phyloP scores from a whole-genome alignment of 495 filamentous ascomycete genomes.

The Tricharina praecox region DNA sequence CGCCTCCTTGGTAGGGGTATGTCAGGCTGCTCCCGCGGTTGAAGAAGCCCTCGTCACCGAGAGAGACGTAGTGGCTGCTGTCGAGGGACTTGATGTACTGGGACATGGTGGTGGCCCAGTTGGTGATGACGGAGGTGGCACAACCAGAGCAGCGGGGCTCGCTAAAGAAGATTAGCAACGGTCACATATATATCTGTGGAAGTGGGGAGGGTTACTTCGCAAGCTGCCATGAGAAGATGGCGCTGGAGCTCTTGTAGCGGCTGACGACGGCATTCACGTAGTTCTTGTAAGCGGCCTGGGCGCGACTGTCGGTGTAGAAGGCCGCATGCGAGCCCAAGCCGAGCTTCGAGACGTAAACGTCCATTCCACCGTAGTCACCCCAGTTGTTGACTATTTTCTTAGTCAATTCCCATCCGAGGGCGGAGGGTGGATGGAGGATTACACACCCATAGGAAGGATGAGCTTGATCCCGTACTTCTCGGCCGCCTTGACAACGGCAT shows the following conservation, averaged over 20 bases:
- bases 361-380: slow-evolving; percentile 39
- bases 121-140: slow-evolving; percentile 33
- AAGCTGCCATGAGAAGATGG: slow-evolving; percentile 46
- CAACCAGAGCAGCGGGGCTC: slow-evolving; percentile 45
- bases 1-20: slow-evolving; percentile 34
- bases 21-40: slow-evolving; percentile 21
- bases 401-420: too few species aligned
- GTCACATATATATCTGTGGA: background rate
- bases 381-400: slow-evolving; percentile 42
- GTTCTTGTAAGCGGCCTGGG: slow-evolving; percentile 34
- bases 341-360: slow-evolving; percentile 29
- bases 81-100: slow-evolving; percentile 43
- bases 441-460: slow-evolving; percentile 29
- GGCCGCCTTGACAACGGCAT: slow-evolving; percentile 47
- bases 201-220: slow-evolving; percentile 28
- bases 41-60: slow-evolving; percentile 36
- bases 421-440: slow-evolving; percentile 22
- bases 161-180: slow-evolving; percentile 1
- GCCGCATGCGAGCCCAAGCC: slow-evolving; percentile 29
- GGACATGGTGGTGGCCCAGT: slow-evolving; percentile 37
- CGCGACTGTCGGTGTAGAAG: slow-evolving; percentile 31
- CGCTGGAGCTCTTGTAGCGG: slow-evolving; percentile 35
- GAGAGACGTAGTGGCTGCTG: slow-evolving; percentile 39
- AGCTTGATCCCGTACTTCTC: slow-evolving; percentile 42
- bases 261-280: slow-evolving; percentile 41